Base-by-base conservation (phyloP, 2,329 filamentous ascomycete genomes). In the Sporothrix globosa region DNA sequence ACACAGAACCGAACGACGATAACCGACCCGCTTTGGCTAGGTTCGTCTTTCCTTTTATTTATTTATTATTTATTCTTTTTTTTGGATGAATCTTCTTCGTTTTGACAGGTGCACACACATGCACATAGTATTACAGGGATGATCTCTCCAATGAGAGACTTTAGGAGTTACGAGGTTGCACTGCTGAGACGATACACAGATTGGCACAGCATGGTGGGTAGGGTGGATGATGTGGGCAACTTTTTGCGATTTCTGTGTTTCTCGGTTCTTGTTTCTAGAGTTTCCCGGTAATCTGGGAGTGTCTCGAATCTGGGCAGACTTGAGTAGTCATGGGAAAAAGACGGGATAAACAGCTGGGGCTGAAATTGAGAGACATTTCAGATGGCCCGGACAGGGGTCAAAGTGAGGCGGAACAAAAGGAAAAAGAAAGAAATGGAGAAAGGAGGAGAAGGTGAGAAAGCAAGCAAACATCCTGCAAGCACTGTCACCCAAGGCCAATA, bases 181-280 rank as follows among this genome's bases (percentile, higher is more conserved):
- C 19, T 44, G 56, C 56, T 61, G 56, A 34, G 39, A 61, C 4
- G 56, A 61, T n/a, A 61, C 56, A 61, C 13, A 4, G 34, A 60
- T 44, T 61, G 56, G 14, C 56, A n/a, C 17, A 24, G 52, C 21
- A 54, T 54, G 52, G 11, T 24, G 17, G 48, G 4, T 19, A 19
- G 46, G 46, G 19, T 7, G 19, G 48, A 50, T 7, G 7, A 60
- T 44, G 56, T 34, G 56, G 56, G 56, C 24, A 61, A 4, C 11
- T 39, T 39, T 54, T 54, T 27, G 52, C 34, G 7, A 34, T 34
- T 34, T 60, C 34, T 44, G 56, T 6, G 6, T 44, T 44, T 44
- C 41, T 44, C 41, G 41, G 50, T 13, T 30, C 21, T 30, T n/a
- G 53, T 34, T 30, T 58, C 56, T 41, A 34, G 56, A 10, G 11